Percentiles rank a stretch among this genome's conserved stretches.
Evolutionary conservation across 2,329 filamentous ascomycete genomes (phyloP).

Genomic region (Paecilomyces formosus): DNA sequence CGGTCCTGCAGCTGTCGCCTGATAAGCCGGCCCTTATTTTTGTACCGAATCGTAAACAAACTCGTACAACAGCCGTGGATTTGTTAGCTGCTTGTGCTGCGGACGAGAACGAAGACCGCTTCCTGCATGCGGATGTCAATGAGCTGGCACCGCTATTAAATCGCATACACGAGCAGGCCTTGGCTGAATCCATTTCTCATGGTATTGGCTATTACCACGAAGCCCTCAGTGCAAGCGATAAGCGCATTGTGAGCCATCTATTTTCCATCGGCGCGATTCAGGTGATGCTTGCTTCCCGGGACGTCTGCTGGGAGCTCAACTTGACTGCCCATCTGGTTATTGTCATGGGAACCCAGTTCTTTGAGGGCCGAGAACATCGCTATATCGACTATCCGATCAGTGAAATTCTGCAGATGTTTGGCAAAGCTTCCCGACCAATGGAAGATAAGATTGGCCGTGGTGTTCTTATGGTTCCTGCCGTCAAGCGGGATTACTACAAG

Average conservation of each 20-base stretch:
- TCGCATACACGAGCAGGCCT: constrained; percentile 74
- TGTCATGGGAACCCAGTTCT: constrained; percentile 97
- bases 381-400: constrained; percentile 95
- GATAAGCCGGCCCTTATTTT: constrained; percentile 89
- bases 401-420: constrained; percentile 96
- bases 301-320: constrained; percentile 94
- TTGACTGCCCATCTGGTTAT: constrained; percentile 83
- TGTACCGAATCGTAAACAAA: constrained; percentile 88
- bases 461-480: constrained; percentile 91
- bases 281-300: constrained; percentile 71
- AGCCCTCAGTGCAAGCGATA: constrained; percentile 79
- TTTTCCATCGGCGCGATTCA: constrained; percentile 87
- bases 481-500: constrained; percentile 96
- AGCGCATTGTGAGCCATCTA: constrained; percentile 86
- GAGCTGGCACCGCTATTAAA: constrained; percentile 77
- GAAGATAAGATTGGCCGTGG: constrained; percentile 76
- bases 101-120: constrained; percentile 88
- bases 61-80: constrained; percentile 77
- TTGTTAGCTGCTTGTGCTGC: constrained; percentile 78
- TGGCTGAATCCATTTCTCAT: constrained; percentile 84
- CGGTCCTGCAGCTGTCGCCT: constrained; percentile 78
- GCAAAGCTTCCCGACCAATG: constrained; percentile 74
- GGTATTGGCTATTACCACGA: constrained; percentile 98
- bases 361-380: constrained; percentile 90
- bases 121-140: constrained; percentile 75